These are phyloP conservation scores for Yamadazyma membranifaciens DNA, from an alignment of 1,139 yeast species.

Conservation along the genomic window DNA sequence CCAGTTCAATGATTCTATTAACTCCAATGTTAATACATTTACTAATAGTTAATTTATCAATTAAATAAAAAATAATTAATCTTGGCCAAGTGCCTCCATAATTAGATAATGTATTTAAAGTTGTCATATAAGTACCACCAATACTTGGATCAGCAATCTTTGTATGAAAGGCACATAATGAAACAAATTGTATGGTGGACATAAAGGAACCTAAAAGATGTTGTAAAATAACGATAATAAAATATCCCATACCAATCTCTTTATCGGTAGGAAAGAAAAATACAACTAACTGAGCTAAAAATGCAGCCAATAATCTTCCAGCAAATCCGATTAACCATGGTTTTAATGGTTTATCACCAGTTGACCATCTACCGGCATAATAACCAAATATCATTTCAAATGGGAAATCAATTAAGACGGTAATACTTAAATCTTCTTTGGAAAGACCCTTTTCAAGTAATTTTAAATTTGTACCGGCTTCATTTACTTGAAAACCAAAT, in stretches of 20 bases:
- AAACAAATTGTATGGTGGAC: conserved; percentile 94
- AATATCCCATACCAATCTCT: conserved; percentile 47
- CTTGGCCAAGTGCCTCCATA: conserved; percentile 99
- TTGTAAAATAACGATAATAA: conserved; percentile 69
- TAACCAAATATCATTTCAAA: conserved; percentile 94
- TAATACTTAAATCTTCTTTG: conserved; percentile 88
- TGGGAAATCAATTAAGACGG: conserved; percentile 93
- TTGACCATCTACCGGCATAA: conserved; percentile 94
- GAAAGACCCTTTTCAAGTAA: conserved; percentile 90
- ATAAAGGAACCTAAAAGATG: conserved; percentile 87
- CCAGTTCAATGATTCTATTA: conserved; percentile 20
- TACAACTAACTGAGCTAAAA: conserved; percentile 72
- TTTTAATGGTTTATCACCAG: conserved; percentile 63
- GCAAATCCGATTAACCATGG: conserved; percentile 92
- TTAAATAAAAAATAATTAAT: conserved; percentile 68
- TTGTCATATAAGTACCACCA: conserved; percentile 98
- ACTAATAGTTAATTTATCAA: conserved; percentile 73
- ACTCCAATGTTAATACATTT: conserved; percentile 41
- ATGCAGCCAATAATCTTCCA: conserved; percentile 80
- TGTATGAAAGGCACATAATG: conserved; percentile 92
- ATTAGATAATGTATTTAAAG: conserved; percentile 86
- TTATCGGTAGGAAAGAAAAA: conserved; percentile 66
- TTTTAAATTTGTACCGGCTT: conserved; percentile 91
- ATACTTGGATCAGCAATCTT: conserved; percentile 92
- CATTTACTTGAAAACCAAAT: conserved; percentile 93